Evolutionary conservation across 768 basidiomycete species (phyloP), one percentile per base, ranked within the genome.

Genomic region (Naganishia friedmannii): DNA sequence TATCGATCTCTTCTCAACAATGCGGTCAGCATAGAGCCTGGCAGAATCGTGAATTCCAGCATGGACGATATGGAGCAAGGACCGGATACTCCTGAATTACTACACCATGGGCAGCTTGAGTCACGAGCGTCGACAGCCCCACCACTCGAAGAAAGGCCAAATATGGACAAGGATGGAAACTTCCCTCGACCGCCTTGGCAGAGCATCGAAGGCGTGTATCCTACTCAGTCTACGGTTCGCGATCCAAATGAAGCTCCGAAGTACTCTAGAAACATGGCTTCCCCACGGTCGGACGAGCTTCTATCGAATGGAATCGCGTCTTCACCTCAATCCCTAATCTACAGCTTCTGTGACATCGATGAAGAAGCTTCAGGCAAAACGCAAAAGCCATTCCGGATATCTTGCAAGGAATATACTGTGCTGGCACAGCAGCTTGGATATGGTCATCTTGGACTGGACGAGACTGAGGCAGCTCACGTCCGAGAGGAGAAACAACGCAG

Each of bases 341-440:
- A 31, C 17, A 31, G 34, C 31, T 23, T 58, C 15, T 58, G 57
- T 21, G n/a, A 4, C 32, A 58, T 58, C 19, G 34, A 23, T 23
- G 3, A 4, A 15, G 57, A 39, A n/a, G n/a, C n/a, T 21, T 23
- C 48, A 19, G 34, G 21, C 19, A 39, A 2, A 2, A 39, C 31
- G 2, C 34, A 58, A 23, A 23, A n/a, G 21, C 13, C 34, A 5
- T 39, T 58, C 15, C 57, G 23, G 32, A 7, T 58, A 37, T 58
- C 57, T 12, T n/a, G 34, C 10, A 23, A 34, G 3, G 57, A 58
- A 37, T 58, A 34, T 37, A 23, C 5, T 32, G 34, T 37, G 31
- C 19, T 58, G 32, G 31, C 57, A 21, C 57, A 37, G 15, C 32
- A 58, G 34, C 57, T 58, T 26, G 57, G 57, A 34, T 58, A 58